These are phyloP conservation scores for Cladophialophora chaetospira DNA, from an alignment of 2,329 filamentous ascomycete species.

Conservation along the genomic window DNA sequence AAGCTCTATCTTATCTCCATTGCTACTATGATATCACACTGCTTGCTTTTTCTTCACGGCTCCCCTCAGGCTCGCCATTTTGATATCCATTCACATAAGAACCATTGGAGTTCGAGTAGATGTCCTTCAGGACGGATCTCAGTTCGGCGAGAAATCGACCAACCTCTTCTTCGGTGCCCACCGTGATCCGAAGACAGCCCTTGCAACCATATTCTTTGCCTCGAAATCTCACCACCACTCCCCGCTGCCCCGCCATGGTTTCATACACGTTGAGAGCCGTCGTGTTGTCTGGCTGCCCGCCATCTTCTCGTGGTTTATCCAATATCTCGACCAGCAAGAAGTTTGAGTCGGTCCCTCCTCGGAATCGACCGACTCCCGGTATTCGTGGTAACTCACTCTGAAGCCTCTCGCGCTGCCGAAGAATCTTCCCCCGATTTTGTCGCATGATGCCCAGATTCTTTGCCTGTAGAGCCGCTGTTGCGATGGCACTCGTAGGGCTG, in stretches of 20 bases:
- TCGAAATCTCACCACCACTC: slow-evolving; percentile 90
- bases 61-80: slow-evolving; percentile 27
- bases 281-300: slow-evolving; percentile 74
- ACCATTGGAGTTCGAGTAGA: slow-evolving; percentile 47
- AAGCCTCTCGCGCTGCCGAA: slow-evolving; percentile 76
- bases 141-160: slow-evolving; percentile 74
- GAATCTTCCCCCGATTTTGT: slow-evolving; percentile 67
- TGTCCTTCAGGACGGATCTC: slow-evolving; percentile 51
- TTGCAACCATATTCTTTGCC: slow-evolving; percentile 89
- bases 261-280: slow-evolving; percentile 81
- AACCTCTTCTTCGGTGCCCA: slow-evolving; percentile 87
- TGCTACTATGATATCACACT: slow-evolving; percentile 47
- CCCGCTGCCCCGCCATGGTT: slow-evolving; percentile 76
- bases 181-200: slow-evolving; percentile 86
- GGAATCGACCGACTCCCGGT: slow-evolving; percentile 74
- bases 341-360: slow-evolving; percentile 80
- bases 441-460: slow-evolving; percentile 74
- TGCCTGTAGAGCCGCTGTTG: slow-evolving; percentile 68
- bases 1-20: neutral
- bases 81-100: slow-evolving; percentile 36
- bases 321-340: slow-evolving; percentile 91
- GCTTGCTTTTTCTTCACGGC: slow-evolving; percentile 48
- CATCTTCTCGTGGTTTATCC: slow-evolving; percentile 55
- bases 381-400: slow-evolving; percentile 72
- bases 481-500: slow-evolving; percentile 81